Evolutionary conservation across 2,329 filamentous ascomycete species (phyloP).

Genomic region (Sphaerulina vaccinii): DNA sequence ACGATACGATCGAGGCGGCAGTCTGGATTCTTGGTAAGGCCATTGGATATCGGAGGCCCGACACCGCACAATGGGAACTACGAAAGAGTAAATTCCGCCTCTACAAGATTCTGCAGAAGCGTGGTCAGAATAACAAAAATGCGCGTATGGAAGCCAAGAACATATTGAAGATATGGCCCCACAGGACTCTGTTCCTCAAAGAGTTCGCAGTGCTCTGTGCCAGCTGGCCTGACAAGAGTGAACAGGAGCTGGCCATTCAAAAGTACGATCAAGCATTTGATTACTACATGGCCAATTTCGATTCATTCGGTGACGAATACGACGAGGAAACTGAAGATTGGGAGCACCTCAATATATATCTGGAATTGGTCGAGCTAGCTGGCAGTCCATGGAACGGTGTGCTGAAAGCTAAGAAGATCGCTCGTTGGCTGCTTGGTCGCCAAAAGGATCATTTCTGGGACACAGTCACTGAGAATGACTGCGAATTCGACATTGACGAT

Average conservation of each 20-base stretch:
- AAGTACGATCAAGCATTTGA: slow-evolving; percentile 54
- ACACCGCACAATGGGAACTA: slow-evolving; percentile 39
- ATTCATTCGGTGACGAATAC: slow-evolving; percentile 40
- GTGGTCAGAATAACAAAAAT: slow-evolving; percentile 43
- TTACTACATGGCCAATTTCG: slow-evolving; percentile 42
- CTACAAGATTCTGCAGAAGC: slow-evolving; percentile 47
- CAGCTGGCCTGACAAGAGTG: slow-evolving; percentile 25
- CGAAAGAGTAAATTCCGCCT: slow-evolving; percentile 57
- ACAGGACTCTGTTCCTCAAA: slow-evolving; percentile 55
- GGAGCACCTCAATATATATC: slow-evolving; percentile 82
- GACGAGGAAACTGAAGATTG: slow-evolving; percentile 58
- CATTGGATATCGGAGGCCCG: slow-evolving; percentile 51
- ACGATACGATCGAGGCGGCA: slow-evolving; percentile 44
- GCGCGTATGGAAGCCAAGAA: slow-evolving; percentile 54
- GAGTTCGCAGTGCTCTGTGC: slow-evolving; percentile 56
- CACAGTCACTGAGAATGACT: slow-evolving; percentile 64
- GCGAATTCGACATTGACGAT: slow-evolving; percentile 82
- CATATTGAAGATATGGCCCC: slow-evolving; percentile 54
- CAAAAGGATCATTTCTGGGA: slow-evolving; percentile 77
- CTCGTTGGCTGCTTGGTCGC: slow-evolving; percentile 80
- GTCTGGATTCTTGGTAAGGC: slow-evolving; percentile 56
- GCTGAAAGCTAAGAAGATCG: slow-evolving; percentile 65
- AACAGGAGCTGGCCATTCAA: slow-evolving; percentile 31
- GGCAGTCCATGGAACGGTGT: slow-evolving; percentile 66
- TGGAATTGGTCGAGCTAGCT: slow-evolving; percentile 70